phyloP scores from a whole-genome alignment of 78 protist genomes.

The Chrysochromulina tobinii region DNA sequence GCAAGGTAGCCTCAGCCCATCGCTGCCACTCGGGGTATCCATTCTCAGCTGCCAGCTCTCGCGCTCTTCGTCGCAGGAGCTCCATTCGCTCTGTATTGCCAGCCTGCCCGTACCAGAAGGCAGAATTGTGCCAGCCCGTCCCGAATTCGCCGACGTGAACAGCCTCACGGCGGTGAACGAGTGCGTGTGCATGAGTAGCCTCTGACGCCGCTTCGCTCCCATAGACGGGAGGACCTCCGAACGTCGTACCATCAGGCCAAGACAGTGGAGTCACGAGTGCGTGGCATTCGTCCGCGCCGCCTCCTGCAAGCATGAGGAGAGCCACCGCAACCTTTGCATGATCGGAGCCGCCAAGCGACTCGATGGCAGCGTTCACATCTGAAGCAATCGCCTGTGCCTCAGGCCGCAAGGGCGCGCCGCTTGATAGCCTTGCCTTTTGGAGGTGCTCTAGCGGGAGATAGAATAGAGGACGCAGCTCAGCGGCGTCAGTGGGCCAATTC shows the following conservation, averaged over 20 bases:
- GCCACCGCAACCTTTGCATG: not conserved
- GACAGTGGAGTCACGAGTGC: constrained; percentile 1
- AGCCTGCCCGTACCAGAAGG: not conserved
- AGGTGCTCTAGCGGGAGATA: too few species aligned
- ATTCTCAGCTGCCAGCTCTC: too few species aligned
- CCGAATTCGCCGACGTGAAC: constrained; percentile 26
- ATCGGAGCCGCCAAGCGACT: not conserved
- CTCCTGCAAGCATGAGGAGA: not conserved
- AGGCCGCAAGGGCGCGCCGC: too few species aligned
- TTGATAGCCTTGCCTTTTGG: too few species aligned
- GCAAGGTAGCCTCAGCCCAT: too few species aligned
- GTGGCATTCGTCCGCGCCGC: constrained; percentile 9
- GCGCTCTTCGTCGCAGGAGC: too few species aligned
- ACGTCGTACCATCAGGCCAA: not conserved
- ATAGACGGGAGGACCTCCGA: not conserved
- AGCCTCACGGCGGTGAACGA: constrained; percentile 22
- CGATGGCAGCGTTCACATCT: not conserved
- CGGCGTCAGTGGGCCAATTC: too few species aligned
- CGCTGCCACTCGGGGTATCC: too few species aligned
- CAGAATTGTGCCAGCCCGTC: constrained; percentile 26
- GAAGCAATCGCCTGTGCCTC: too few species aligned
- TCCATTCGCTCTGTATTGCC: too few species aligned
- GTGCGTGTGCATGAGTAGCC: constrained; percentile 9
- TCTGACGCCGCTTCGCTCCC: not conserved
- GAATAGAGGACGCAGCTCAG: too few species aligned